Evolutionary conservation across 2,329 filamentous ascomycete genomes (phyloP), one percentile per base, ranked within the genome.

Genomic region (Paracorniculantispora psalliotae): DNA sequence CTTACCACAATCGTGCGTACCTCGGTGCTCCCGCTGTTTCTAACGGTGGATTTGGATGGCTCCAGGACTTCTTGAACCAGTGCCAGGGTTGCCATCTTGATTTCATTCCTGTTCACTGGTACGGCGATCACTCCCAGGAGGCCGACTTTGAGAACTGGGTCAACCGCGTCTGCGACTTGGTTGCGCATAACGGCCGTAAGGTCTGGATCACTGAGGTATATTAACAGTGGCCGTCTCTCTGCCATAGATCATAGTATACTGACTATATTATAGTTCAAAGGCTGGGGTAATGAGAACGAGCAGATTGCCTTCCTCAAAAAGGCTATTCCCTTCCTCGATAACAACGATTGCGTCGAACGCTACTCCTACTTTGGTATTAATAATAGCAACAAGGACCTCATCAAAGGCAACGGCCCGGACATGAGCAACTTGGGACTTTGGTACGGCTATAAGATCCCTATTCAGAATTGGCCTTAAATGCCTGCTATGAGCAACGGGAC

Each of bases 1-100:
- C 74, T 2, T 78, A 75, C 63, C 69, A 71, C 28, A 72, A 71
- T 53, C 71, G 76, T 60, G 77, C 73, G 51, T 71, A 73, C 61
- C 71, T 81, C 44, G 77, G 76, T 58, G 72, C 77, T 9, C 79
- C 79, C 4, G 71, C 76, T 50, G 77, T 81, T 46, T 79, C 78
- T 62, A 80, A 79, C 65, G 76, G 74, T 43, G 69, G 66, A 9
- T 71, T 79, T 26, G 65, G 69, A 50, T 81, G 74, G 71, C 68
- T 81, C 13, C 62, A 64, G 23, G 65, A 69, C 28, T 81, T 81
- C 70, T 49, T 80, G 44, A 59, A 60, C 23, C 65, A 67, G 8
- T 80, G 78, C 69, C 64, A 62, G 17, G 68, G 63, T 41, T 79
- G 76, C 71, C 69, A 67, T 12, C 74, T 81, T 50, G 76, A 79